Percentiles rank a stretch among this genome's conserved stretches.
Conservation (phyloP, 2,329 filamentous ascomycete genomes). For the Aspergillus fumigatus region DNA sequence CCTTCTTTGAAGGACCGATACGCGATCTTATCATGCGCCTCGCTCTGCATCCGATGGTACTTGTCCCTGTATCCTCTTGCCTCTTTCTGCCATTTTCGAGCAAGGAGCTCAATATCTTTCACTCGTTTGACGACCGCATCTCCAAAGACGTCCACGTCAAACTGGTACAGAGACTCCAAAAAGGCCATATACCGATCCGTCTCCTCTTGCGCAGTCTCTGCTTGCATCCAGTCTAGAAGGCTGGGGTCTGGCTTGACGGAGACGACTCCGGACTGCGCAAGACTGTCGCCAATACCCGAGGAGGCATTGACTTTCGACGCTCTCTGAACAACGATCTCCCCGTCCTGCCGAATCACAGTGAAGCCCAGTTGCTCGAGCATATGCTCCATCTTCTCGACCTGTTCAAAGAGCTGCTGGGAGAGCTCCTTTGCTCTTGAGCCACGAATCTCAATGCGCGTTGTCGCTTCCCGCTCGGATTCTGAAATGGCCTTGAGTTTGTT, state of each 20-base stretch:
- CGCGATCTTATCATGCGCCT: conserved; percentile 92
- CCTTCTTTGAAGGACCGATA: conserved; percentile 95
- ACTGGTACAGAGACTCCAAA: conserved; percentile 66
- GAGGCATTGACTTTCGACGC: conserved; percentile 51
- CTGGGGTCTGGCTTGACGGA: conserved; percentile 58
- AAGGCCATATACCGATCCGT: conserved; percentile 70
- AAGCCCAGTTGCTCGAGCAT: conserved; percentile 86
- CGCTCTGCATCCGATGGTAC: conserved; percentile 72
- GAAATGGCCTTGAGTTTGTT: conserved; percentile 48
- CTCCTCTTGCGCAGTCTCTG: conserved; percentile 61
- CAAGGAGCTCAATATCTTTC: conserved; percentile 88
- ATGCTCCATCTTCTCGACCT: conserved; percentile 77
- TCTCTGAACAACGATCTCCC: conserved; percentile 70
- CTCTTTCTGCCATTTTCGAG: conserved; percentile 89
- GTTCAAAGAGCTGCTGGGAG: conserved; percentile 74
- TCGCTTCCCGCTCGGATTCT: conserved; percentile 30
- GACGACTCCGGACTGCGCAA: conserved; percentile 31
- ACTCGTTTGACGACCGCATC: conserved; percentile 84
- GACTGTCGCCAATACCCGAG: conserved; percentile 31
- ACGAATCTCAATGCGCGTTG: conserved; percentile 62
- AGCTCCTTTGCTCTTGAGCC: conserved; percentile 74
- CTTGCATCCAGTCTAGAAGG: conserved; percentile 77
- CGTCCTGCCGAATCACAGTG: conserved; percentile 68
- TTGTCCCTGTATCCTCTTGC: conserved; percentile 82
- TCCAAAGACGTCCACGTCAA: conserved; percentile 78